Conservation (phyloP, 2,329 filamentous ascomycete species). For the Neofusicoccum cordaticola region DNA sequence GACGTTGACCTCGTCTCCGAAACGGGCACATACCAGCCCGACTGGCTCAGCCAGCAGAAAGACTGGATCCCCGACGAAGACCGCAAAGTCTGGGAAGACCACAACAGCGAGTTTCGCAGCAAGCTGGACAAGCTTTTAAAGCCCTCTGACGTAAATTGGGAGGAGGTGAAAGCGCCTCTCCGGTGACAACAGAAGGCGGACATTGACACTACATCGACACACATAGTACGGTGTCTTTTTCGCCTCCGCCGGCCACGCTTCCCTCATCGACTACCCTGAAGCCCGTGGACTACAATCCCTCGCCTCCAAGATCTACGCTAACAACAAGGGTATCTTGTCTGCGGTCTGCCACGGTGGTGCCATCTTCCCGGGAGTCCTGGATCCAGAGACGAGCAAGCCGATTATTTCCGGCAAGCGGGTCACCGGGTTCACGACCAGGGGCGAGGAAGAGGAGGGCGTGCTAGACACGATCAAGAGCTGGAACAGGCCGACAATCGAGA, state of each 20-base stretch:
- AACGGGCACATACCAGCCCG: conserved; percentile 43
- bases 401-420: conserved; percentile 36
- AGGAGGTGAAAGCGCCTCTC: too few relatives aligned
- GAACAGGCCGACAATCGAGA: conserved; percentile 33
- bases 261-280: conserved; percentile 47
- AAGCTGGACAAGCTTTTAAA: conserved; percentile 46
- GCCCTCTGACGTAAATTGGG: conserved; percentile 33
- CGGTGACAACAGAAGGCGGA: too few relatives aligned
- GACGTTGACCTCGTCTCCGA: conserved; percentile 49
- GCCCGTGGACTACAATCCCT: conserved; percentile 42
- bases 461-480: conserved; percentile 34
- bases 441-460: conserved; percentile 35
- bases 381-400: conserved; percentile 30
- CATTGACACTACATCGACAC: too few relatives aligned
- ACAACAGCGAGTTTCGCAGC: conserved; percentile 42
- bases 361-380: conserved; percentile 37
- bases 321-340: conserved; percentile 41
- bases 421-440: conserved; percentile 40
- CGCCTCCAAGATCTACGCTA: conserved; percentile 38
- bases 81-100: conserved; percentile 40
- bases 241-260: conserved; percentile 45
- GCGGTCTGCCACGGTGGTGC: conserved; percentile 44
- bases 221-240: conserved; percentile 38
- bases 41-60: conserved; percentile 45
- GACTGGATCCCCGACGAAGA: conserved; percentile 45